A percentile compares a stretch with the other conserved stretches of the same genome.
phyloP scores from a whole-genome alignment of 2,329 filamentous ascomycete species.

The Fusarium setosum region DNA sequence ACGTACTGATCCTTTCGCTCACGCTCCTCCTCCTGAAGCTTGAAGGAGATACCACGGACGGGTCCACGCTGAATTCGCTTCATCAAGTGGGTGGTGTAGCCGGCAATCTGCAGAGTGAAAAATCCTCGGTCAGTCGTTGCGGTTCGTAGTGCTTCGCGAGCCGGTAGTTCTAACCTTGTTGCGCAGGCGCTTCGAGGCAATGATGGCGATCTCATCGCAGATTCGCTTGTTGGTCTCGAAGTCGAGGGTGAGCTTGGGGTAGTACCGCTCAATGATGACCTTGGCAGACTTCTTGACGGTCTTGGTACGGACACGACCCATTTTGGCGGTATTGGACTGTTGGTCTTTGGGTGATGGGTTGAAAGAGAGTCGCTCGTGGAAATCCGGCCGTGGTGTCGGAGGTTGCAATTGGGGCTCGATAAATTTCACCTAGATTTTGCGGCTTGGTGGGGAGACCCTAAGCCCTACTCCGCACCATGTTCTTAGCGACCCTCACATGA shows the following conservation, averaged over 20 bases:
- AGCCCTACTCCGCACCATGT: too few species aligned
- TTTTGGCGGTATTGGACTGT: slow-evolving; percentile 66
- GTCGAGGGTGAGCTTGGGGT: slow-evolving; percentile 97
- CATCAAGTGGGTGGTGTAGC: slow-evolving; percentile 99
- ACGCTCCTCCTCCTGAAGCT: slow-evolving; percentile 99
- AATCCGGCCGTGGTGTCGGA: slow-evolving; percentile 37
- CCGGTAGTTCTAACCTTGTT: slow-evolving; percentile 81
- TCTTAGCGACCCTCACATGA: too few species aligned
- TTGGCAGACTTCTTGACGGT: slow-evolving; percentile 87
- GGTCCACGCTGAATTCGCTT: slow-evolving; percentile 99
- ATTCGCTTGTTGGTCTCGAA: slow-evolving; percentile 99
- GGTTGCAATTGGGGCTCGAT: slow-evolving; percentile 47
- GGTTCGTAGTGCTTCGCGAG: neutral
- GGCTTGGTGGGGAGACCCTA: too few species aligned
- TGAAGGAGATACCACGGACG: slow-evolving; percentile 99
- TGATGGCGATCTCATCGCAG: slow-evolving; percentile 99
- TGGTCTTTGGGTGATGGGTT: slow-evolving; percentile 50
- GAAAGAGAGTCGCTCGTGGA: slow-evolving; percentile 43
- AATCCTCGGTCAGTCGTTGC: slow-evolving; percentile 31
- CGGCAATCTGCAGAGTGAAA: slow-evolving; percentile 77
- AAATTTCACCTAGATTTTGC: too few species aligned
- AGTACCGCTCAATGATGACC: slow-evolving; percentile 99
- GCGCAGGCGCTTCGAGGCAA: slow-evolving; percentile 97
- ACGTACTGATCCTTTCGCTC: slow-evolving; percentile 99
- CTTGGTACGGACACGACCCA: slow-evolving; percentile 79